Evolutionary conservation across 2,329 filamentous ascomycete species (phyloP), one percentile per base, ranked within the genome.

Genomic region (Talaromyces atroroseus): DNA sequence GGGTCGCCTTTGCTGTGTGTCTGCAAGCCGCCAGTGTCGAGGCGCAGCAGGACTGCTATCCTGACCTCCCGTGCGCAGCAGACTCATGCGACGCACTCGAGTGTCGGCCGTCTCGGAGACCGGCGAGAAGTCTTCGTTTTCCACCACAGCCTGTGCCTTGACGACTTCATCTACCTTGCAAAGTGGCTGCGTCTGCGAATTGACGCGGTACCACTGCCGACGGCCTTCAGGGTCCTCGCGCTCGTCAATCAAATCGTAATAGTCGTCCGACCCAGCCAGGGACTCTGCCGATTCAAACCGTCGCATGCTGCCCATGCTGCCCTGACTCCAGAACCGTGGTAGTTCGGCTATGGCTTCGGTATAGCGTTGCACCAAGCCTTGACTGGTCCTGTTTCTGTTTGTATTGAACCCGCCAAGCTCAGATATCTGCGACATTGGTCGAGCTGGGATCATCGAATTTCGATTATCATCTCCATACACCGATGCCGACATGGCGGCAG

Each of bases 331-430:
- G 58, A 70, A 71, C 18, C 66, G 68, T 8, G 71, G 71, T 11
- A 73, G 63, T 2, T 70, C 69, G 10, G 69, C 64, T 52, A 73
- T 69, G 16, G 68, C 65, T 10, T 68, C 66, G 0, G 69, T 69
- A 56, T 73, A 73, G 49, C 71, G 66, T 47, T 71, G 69, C 10
- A 70, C 71, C n/a, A 72, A 58, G 23, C 69, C 59, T 56, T 72
- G 70, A 44, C 69, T 72, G 38, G 64, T 64, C 11, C 63, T 63
- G 34, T 67, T 63, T 29, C 45, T 58, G 50, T 62, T 61, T 54
- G 49, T 60, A 46, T 40, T 24, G 3, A 58, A 36, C 47, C 57
- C 65, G 57, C 20, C 68, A 49, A 54, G 50, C 46, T 62, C 48
- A 52, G 60, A 56, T 49, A 65, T 58, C 50, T 66, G 63, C 1